Evolutionary conservation across 163 green algal species (phyloP), one percentile per base, ranked within the genome.

Genomic region (Scenedesmus sp.): DNA sequence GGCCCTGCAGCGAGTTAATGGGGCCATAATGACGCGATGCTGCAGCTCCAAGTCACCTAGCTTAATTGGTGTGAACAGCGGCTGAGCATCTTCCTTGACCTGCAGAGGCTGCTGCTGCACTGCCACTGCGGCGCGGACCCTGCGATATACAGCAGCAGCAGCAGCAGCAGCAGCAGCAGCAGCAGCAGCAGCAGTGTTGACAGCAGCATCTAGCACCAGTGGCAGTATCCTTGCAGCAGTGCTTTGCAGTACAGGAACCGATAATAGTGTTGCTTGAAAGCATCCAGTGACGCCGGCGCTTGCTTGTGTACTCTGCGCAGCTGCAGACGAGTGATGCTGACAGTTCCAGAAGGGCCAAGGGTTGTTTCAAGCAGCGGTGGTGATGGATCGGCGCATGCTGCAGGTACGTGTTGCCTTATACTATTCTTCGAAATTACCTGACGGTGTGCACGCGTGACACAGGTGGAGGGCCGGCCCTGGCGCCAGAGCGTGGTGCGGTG

Each of bases 11-110:
- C 95, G 92, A 0, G 97, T 98, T 23, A 98, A 90, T 1, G 97
- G 97, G 7, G 97, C 95, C 46, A 97, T 97, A 6, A 98, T 95
- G 4, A 98, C 94, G 57, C 96, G 92, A 87, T 97, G 94, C 64
- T 89, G 67, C 34, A 98, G 95, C 83, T 96, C 23, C 34, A 93
- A 3, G 23, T 34, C 54, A 9, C 90, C 90, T 4, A 93, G 59
- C 60, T 93, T 90, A 6, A 93, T 8, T 4, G 90, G 90, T 2
- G 18, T 77, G 74, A 93, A 93, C 90, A 93, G 70, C 34, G 54
- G 66, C 59, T 88, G 73, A 1, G 82, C 88, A 84, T 89, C 88
- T 7, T 81, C 4, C 57, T 86, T 79, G 15, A 91, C 57, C 4
- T 62, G 55, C 18, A 86, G 20, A 1, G 20, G 9, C 46, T 85